Base-by-base conservation (phyloP, 2,329 filamentous ascomycete genomes). In the Phialocephala subalpina region DNA sequence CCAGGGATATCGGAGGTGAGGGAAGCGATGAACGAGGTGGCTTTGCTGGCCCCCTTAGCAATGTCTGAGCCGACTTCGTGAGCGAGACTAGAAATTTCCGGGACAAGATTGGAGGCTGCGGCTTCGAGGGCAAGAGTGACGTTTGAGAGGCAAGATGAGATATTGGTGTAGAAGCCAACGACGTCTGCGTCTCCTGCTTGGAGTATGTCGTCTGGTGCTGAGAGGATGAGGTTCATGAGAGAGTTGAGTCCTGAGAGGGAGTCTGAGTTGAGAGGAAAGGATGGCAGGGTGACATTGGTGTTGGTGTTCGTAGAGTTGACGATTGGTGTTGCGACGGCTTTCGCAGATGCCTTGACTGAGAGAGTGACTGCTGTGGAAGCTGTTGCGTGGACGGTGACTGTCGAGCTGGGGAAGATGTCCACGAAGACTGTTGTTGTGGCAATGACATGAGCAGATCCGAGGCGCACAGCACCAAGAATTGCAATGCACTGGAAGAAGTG, bases 111-210 rank as follows among this genome's bases (percentile, higher is more conserved):
- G 14, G 52, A 55, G 25, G 25, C 52, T 1, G 52, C 52, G 12
- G 52, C 25, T 35, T 55, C 52, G 27, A 55, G 52, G 25, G 52
- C 18, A 9, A n/a, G 18, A 7, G 52, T 55, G 27, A 33, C 27
- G 52, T 55, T 55, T 12, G 25, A n/a, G 27, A 63, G 60, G 27
- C 60, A 63, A 36, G 45, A 42, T 9, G 55, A 58, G 27, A 64
- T 42, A 40, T 33, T 38, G 16, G 62, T 40, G 42, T 52, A 53
- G 62, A 64, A 64, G 9, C 8, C 20, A 3, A 45, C 20, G 29
- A 59, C 35, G 42, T 40, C 45, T 1, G 8, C 9, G 45, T 36
- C 20, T 35, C 45, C 29, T 25, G 56, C 22, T 42, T 53, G 27
- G 62, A 64, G 35, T 29, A 64, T 38, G n/a, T 55, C 14, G 42